A percentile compares a stretch with the other conserved stretches of the same genome.
phyloP scores from a whole-genome alignment of 1,139 yeast species.

The Suhomyces bolitotheri region DNA sequence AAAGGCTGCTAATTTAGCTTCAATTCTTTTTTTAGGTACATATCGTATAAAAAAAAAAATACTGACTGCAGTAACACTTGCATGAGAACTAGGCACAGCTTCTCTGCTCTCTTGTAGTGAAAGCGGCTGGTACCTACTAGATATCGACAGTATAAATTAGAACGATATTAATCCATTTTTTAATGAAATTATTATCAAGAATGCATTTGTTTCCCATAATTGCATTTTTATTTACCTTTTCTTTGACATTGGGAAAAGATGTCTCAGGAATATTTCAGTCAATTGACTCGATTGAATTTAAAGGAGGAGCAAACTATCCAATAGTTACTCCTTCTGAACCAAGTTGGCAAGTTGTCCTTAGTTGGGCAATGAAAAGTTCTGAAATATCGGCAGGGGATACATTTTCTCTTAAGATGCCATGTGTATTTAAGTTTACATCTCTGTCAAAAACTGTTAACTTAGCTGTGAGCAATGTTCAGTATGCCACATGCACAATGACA shows the following conservation, averaged over 20 bases:
- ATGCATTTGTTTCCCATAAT: too few species aligned
- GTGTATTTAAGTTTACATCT: constrained; percentile 32
- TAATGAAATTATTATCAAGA: too few species aligned
- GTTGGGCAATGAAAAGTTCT: constrained; percentile 27
- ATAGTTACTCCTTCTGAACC: constrained; percentile 17
- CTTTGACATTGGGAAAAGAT: constrained; percentile 9
- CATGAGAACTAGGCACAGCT: too few species aligned
- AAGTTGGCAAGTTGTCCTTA: constrained; percentile 27
- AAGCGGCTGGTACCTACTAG: too few species aligned
- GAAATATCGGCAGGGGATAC: constrained; percentile 30
- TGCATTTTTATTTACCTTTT: too few species aligned
- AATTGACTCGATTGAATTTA: constrained; percentile 14
- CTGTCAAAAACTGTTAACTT: constrained; percentile 18
- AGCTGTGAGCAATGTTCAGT: constrained; percentile 19
- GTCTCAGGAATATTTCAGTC: constrained; percentile 22
- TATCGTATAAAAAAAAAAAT: too few species aligned
- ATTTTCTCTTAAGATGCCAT: constrained; percentile 31
- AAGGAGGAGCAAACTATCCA: not conserved
- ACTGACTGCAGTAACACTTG: too few species aligned
- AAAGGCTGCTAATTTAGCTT: too few species aligned
- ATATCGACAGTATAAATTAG: too few species aligned
- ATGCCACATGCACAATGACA: constrained; percentile 29
- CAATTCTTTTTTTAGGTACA: too few species aligned
- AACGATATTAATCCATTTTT: too few species aligned
- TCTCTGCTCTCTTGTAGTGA: too few species aligned